Conservation (phyloP, 345 rosid genomes). For the Ceriops decandra region DNA sequence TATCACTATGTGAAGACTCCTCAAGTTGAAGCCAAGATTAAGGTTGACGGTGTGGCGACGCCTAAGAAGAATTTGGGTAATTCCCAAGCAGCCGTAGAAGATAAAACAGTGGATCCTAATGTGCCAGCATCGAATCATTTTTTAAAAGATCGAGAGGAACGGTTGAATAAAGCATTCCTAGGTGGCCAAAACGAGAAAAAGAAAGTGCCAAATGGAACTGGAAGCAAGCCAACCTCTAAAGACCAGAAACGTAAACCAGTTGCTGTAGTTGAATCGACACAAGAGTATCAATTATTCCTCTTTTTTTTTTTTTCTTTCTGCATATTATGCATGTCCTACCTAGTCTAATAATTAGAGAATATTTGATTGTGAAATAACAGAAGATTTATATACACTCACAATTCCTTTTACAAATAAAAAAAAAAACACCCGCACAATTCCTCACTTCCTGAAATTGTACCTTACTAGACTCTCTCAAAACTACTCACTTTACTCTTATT, state of each 20-base stretch:
- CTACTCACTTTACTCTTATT: too few species aligned
- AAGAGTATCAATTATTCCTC: too few species aligned
- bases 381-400: too few species aligned
- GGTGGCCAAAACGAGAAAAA: constrained; percentile 7
- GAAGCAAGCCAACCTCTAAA: constrained; percentile 7
- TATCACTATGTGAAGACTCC: background rate
- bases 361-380: too few species aligned
- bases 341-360: too few species aligned
- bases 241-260: constrained; percentile 14
- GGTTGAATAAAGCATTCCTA: constrained; percentile 17
- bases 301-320: too few species aligned
- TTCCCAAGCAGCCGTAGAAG: background rate
- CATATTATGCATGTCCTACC: too few species aligned
- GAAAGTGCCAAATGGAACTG: constrained; percentile 17
- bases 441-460: too few species aligned
- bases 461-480: too few species aligned
- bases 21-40: constrained; percentile 14
- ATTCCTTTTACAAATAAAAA: too few species aligned
- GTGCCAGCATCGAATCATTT: constrained; percentile 3
- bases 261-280: constrained; percentile 18
- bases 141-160: background rate
- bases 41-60: background rate
- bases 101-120: background rate
- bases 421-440: too few species aligned
- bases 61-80: background rate